Evolutionary conservation across 495 filamentous ascomycete genomes (phyloP).

Genomic region (Delitschia confertaspora): DNA sequence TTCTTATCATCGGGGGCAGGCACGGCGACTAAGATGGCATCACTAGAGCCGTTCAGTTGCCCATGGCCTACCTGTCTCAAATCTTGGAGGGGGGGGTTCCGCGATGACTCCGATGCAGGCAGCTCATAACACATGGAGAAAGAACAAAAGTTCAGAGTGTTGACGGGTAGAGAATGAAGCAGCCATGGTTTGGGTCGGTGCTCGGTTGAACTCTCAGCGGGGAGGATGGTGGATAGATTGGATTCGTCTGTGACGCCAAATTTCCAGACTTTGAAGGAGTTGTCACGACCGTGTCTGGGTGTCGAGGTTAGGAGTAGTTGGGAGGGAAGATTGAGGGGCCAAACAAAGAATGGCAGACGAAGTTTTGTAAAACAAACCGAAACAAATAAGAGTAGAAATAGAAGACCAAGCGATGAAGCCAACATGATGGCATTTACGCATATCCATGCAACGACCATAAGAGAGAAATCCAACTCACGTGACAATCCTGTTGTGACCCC

Average conservation of each 20-base stretch:
- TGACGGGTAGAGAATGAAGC: slow-evolving; percentile 72
- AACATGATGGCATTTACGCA: neutral
- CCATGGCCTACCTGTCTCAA: neutral
- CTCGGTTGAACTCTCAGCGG: slow-evolving; percentile 49
- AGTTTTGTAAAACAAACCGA: too few relatives aligned
- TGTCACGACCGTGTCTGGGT: slow-evolving; percentile 78
- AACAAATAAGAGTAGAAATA: too few relatives aligned
- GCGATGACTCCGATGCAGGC: neutral
- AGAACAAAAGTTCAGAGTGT: slow-evolving; percentile 91
- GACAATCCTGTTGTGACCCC: slow-evolving; percentile 54
- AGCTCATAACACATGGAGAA: slow-evolving; percentile 55
- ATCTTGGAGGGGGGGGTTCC: neutral
- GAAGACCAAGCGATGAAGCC: neutral
- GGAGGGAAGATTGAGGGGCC: neutral
- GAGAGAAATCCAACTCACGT: slow-evolving; percentile 52
- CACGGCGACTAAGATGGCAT: slow-evolving; percentile 30
- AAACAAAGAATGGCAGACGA: slow-evolving; percentile 4
- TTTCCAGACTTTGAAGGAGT: slow-evolving; percentile 79
- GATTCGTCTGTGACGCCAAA: slow-evolving; percentile 53
- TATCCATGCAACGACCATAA: slow-evolving; percentile 1
- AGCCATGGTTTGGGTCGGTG: slow-evolving; percentile 63
- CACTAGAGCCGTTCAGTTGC: slow-evolving; percentile 6
- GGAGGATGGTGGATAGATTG: slow-evolving; percentile 57
- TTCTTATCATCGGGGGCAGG: slow-evolving; percentile 34
- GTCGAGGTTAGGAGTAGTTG: slow-evolving; percentile 1